Base-by-base conservation (phyloP, 345 rosid species). In the Geranium rotundifolium region DNA sequence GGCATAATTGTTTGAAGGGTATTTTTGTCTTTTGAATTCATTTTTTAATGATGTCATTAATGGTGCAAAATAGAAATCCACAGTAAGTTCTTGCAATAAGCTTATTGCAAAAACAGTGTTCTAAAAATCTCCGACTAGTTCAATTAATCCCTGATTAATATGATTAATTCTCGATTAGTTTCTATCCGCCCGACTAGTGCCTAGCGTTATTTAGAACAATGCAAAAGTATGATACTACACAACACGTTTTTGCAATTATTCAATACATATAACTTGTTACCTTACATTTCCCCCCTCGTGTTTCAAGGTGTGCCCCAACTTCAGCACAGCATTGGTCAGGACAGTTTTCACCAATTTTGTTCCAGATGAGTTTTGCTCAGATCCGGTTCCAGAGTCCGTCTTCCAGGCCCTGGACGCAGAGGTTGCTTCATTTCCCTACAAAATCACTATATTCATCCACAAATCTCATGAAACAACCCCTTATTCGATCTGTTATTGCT, bases 341-440 rank as follows among this genome's bases (percentile, higher is more conserved):
- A 80, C 85, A 72, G 78, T 83, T 74, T 91, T 92, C 49, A 55
- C 77, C 64, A 80, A 77, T 75, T 92, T 92, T 70, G 89, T 89
- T 63, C 93, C 98, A 0, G 98, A 92, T 9, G 96, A 89, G 63
- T 92, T 85, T 73, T 82, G 83, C 70, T 96, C 98, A 0, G 78
- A 81, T 41, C 83, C 91, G 64, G 82, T 87, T 65, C 88, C 96
- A 1, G 74, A 80, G 57, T 62, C 85, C 27, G 74, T 92, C 67
- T 68, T 89, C 50, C 81, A 85, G 60, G 75, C 82, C 69, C 58
- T 92, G 39, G 81, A 84, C 46, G 74, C 78, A 8, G 93, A 92
- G 96, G 98, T 89, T 61, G 65, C 83, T 69, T 66, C 54, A 37
- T 49, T 8, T 34, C 41, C 59, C 3, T 46, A 12, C 27, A 23